Conservation (phyloP, 2,329 filamentous ascomycete genomes). For the Aureobasidium pullulans region DNA sequence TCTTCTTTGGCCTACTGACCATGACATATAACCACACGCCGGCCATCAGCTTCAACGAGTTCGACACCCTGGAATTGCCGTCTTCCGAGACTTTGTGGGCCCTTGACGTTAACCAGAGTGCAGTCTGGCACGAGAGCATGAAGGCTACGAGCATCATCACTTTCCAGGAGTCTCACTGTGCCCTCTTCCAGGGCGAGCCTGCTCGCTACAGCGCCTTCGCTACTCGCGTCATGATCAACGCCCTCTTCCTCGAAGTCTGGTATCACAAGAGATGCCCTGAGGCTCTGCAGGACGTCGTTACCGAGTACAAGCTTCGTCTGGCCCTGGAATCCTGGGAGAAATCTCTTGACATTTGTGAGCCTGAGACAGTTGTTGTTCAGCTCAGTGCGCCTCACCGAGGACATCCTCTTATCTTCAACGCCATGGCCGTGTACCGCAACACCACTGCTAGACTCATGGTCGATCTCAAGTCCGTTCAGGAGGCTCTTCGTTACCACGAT, state of each 20-base stretch:
- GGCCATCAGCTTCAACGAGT: slow-evolving; percentile 96
- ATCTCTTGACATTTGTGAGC: slow-evolving; percentile 86
- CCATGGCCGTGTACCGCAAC: slow-evolving; percentile 93
- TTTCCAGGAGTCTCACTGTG: slow-evolving; percentile 90
- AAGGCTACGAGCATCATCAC: slow-evolving; percentile 66
- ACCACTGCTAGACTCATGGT: slow-evolving; percentile 87
- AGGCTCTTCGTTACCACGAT: slow-evolving; percentile 93
- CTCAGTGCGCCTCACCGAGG: slow-evolving; percentile 92
- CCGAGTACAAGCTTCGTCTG: slow-evolving; percentile 93
- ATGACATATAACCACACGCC: slow-evolving; percentile 97
- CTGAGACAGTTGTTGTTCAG: slow-evolving; percentile 79
- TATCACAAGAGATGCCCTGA: slow-evolving; percentile 98
- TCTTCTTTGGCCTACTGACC: slow-evolving; percentile 93
- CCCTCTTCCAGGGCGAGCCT: slow-evolving; percentile 86
- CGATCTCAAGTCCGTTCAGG: slow-evolving; percentile 90
- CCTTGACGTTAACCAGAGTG: slow-evolving; percentile 67
- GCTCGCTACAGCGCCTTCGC: slow-evolving; percentile 94
- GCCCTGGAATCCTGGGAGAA: slow-evolving; percentile 99
- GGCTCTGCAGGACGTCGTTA: slow-evolving; percentile 91
- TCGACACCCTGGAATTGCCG: slow-evolving; percentile 84
- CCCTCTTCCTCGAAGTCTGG: slow-evolving; percentile 96
- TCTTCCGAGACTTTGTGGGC: slow-evolving; percentile 96
- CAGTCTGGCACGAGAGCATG: slow-evolving; percentile 75
- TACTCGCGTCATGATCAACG: slow-evolving; percentile 97
- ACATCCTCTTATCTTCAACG: slow-evolving; percentile 95